Evolutionary conservation across 768 basidiomycete species (phyloP), one percentile per base, ranked within the genome.

Genomic region (Tylopilus balloui): DNA sequence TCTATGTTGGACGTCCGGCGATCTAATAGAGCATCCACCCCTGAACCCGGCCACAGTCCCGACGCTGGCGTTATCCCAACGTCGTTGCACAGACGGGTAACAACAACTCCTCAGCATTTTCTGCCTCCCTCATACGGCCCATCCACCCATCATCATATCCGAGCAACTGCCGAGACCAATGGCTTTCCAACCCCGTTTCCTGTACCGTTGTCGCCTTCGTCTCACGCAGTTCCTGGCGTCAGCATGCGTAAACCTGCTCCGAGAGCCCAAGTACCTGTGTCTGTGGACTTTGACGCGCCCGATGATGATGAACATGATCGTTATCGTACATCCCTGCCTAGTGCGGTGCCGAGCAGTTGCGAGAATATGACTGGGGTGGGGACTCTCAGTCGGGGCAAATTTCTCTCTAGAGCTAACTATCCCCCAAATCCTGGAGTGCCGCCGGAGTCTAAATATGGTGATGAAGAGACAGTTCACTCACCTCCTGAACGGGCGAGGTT

Each of bases 351-450:
- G 19, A 73, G 68, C 39, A 71, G 65, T 38, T 73, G 67, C 28
- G 77, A 79, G 50, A 75, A 86, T 55, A 82, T 86, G 80, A 86
- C 84, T 12, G 85, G 85, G 12, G 55, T 87, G 24, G 85, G 85
- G 25, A 67, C 73, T 6, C 61, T 60, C 29, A 57, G 56, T 51
- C 64, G 68, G 23, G 53, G 48, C 42, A 58, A 51, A 53, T 59
- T 66, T 41, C 21, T 54, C 27, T 54, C 66, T 23, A 68, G 57
- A 52, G 27, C 35, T n/a, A 27, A 13, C 29, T 44, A 53, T 51
- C 38, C 57, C 28, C 29, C 43, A 8, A 52, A 47, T 23, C 38
- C 50, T 40, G 52, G 54, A 27, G 56, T 52, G 10, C 15, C 25
- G 13, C 36, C 45, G 38, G 55, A 47, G 35, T 42, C 38, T 27